Percentiles rank a stretch among this genome's conserved stretches.
Conservation (phyloP, 2,329 filamentous ascomycete genomes). For the Reticulascus tulasneorum region DNA sequence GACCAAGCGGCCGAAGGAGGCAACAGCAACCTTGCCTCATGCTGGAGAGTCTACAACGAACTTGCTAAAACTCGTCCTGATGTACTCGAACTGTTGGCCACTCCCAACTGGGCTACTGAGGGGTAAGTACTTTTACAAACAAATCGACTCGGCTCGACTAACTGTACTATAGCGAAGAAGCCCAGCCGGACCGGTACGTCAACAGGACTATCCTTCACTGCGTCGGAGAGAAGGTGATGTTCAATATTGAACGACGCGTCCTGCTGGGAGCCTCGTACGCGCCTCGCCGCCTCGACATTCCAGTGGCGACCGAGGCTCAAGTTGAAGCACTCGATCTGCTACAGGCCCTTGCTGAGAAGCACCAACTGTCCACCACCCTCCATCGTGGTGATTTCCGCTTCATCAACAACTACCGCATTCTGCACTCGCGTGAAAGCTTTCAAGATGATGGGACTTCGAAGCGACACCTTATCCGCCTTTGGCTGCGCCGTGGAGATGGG, state of each 20-base stretch:
- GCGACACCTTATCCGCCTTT: slow-evolving; percentile 46
- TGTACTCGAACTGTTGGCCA: slow-evolving; percentile 51
- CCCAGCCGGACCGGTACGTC: no score
- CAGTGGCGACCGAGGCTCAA: slow-evolving; percentile 51
- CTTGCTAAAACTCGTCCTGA: slow-evolving; percentile 55
- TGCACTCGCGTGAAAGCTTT: slow-evolving; percentile 50
- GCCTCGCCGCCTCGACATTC: no score
- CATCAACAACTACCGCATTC: slow-evolving; percentile 50
- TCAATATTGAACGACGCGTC: no score
- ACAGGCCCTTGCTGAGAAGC: slow-evolving; percentile 44
- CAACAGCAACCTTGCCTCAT: slow-evolving; percentile 53
- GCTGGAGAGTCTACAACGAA: slow-evolving; percentile 59
- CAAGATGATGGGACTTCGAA: slow-evolving; percentile 28
- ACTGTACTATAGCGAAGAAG: no score
- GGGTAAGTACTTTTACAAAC: slow-evolving; percentile 29
- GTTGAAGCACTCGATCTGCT: slow-evolving; percentile 49
- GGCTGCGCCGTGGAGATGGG: no score
- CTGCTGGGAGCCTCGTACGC: no score
- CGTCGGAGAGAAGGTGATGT: no score
- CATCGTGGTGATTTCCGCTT: slow-evolving; percentile 51
- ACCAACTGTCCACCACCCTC: slow-evolving; percentile 41
- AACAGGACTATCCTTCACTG: no score
- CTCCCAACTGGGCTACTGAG: slow-evolving; percentile 47
- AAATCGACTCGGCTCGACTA: no score
- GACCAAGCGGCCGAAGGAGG: slow-evolving; percentile 50